Evolutionary conservation across 192 early-diverging fungal species (phyloP).

Genomic region (Entomortierella parvispora): DNA sequence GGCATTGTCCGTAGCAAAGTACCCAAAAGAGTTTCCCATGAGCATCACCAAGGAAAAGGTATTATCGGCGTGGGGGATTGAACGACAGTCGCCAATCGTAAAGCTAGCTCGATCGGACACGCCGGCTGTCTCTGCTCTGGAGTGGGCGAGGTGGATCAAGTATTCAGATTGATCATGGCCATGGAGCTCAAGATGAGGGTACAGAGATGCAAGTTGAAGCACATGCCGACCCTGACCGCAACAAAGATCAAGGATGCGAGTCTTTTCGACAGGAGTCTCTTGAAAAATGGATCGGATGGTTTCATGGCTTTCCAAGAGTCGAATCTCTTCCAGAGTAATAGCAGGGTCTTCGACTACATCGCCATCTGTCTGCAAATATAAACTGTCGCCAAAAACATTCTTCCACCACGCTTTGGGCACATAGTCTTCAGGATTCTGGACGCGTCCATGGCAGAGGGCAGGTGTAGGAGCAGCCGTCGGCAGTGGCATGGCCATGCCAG

Average conservation of each 20-base stretch:
- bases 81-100: slow-evolving; percentile 71
- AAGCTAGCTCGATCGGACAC: slow-evolving; percentile 47
- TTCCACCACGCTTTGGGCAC: slow-evolving; percentile 73
- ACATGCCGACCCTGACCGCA: slow-evolving; percentile 75
- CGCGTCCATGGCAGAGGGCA: slow-evolving; percentile 52
- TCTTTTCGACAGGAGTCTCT: neutral
- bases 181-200: slow-evolving; percentile 61
- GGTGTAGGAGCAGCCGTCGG: neutral
- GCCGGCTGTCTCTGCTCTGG: slow-evolving; percentile 49
- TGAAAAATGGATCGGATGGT: slow-evolving; percentile 6
- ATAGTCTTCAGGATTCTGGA: slow-evolving; percentile 59
- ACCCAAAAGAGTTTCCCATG: slow-evolving; percentile 77
- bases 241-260: slow-evolving; percentile 67
- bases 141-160: slow-evolving; percentile 62
- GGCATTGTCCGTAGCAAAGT: slow-evolving; percentile 66
- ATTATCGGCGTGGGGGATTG: slow-evolving; percentile 60
- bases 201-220: slow-evolving; percentile 60
- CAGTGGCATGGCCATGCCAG: neutral
- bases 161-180: slow-evolving; percentile 75
- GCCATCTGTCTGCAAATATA: slow-evolving; percentile 75
- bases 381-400: slow-evolving; percentile 60
- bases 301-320: slow-evolving; percentile 49
- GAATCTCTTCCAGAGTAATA: slow-evolving; percentile 67
- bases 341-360: slow-evolving; percentile 76
- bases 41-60: slow-evolving; percentile 65